These are phyloP conservation scores for Glutinoglossum americanum DNA, from an alignment of 495 filamentous ascomycete species.

Conservation along the genomic window DNA sequence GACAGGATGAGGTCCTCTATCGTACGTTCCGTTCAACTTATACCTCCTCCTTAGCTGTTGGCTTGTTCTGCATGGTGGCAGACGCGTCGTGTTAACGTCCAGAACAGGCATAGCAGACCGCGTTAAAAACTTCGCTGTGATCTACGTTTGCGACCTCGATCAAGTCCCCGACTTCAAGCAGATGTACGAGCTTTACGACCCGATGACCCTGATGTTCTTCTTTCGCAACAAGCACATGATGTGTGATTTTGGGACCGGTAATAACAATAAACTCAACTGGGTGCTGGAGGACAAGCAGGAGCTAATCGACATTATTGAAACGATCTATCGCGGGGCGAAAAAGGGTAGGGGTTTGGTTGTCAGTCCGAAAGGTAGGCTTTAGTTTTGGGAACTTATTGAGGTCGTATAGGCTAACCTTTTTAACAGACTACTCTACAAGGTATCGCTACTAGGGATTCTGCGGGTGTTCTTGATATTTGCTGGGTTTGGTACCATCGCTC, in stretches of 20 bases:
- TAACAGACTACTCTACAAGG: constrained; percentile 55
- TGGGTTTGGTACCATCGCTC: neutral
- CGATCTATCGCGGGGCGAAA: constrained; percentile 90
- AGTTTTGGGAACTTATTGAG: neutral
- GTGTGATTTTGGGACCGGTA: constrained; percentile 94
- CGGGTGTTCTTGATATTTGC: neutral
- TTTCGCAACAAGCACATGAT: constrained; percentile 98
- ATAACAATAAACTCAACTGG: constrained; percentile 97
- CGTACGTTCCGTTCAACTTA: constrained; percentile 21
- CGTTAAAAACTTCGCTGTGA: constrained; percentile 79
- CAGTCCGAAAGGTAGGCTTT: constrained; percentile 53
- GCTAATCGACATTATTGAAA: constrained; percentile 95
- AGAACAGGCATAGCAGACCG: constrained; percentile 41
- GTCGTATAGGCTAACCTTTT: constrained; percentile 7
- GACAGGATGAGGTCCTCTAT: constrained; percentile 85
- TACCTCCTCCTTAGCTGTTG: neutral
- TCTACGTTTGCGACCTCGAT: constrained; percentile 94
- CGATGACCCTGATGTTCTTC: constrained; percentile 59
- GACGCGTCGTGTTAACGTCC: neutral
- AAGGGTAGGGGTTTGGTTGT: constrained; percentile 92
- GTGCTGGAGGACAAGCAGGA: constrained; percentile 97
- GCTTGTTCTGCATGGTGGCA: neutral
- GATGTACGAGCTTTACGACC: constrained; percentile 57
- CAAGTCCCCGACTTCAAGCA: constrained; percentile 92
- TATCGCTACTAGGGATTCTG: constrained; percentile 43